These are phyloP conservation scores for Kazachstania bromeliacearum DNA, from an alignment of 805 yeast genomes.

Conservation along the genomic window DNA sequence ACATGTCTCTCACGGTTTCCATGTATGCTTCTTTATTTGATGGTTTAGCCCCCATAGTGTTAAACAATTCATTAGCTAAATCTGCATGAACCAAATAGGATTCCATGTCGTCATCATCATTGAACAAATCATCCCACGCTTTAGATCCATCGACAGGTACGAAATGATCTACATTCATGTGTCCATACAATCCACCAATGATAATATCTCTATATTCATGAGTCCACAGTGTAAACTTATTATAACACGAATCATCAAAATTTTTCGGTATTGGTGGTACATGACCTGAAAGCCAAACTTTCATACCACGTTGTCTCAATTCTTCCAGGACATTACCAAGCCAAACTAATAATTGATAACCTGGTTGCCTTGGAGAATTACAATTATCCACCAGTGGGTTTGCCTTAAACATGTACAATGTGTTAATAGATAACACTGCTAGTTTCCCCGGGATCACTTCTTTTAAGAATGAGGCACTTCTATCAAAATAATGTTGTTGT, in stretches of 20 bases:
- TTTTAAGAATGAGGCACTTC: slow-evolving; percentile 64
- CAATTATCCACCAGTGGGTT: slow-evolving; percentile 82
- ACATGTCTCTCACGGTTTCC: slow-evolving; percentile 42
- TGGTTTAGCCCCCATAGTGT: slow-evolving; percentile 55
- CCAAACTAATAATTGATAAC: slow-evolving; percentile 70
- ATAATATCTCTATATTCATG: slow-evolving; percentile 78
- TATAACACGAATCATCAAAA: slow-evolving; percentile 59
- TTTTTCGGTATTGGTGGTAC: slow-evolving; percentile 82
- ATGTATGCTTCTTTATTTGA: slow-evolving; percentile 56
- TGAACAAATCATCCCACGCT: slow-evolving; percentile 42
- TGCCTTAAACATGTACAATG: slow-evolving; percentile 62
- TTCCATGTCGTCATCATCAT: slow-evolving; percentile 12
- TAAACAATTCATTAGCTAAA: slow-evolving; percentile 21
- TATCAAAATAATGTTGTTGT: slow-evolving; percentile 63
- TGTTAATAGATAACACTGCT: slow-evolving; percentile 72
- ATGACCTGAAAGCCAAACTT: slow-evolving; percentile 83
- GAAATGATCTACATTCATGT: slow-evolving; percentile 84
- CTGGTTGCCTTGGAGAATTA: slow-evolving; percentile 64
- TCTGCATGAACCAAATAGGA: slow-evolving; percentile 7
- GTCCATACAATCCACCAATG: slow-evolving; percentile 78
- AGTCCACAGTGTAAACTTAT: slow-evolving; percentile 72
- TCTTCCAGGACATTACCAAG: slow-evolving; percentile 65
- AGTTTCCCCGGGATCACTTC: slow-evolving; percentile 75
- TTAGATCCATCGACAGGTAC: slow-evolving; percentile 62
- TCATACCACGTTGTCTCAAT: slow-evolving; percentile 61